Conservation (phyloP, 495 filamentous ascomycete species). For the Penicillium salamii region DNA sequence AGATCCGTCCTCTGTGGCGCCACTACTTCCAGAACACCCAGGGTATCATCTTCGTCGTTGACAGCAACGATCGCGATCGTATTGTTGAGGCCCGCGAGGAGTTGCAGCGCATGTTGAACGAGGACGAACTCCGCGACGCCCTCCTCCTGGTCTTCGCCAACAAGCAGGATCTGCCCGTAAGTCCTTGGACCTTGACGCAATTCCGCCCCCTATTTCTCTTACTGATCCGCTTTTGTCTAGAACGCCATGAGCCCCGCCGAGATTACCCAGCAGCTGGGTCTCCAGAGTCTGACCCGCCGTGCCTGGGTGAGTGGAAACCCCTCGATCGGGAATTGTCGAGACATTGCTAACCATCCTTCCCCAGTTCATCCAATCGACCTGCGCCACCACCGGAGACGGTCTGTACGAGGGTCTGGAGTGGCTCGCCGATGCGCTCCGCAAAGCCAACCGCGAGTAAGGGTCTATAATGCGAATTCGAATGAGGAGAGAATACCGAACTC, state of each 20-base stretch:
- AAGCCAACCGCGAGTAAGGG: conserved; percentile 78
- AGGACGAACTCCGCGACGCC: conserved; percentile 97
- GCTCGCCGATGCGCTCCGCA: conserved; percentile 92
- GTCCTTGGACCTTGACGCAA: too few relatives aligned
- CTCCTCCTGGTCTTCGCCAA: conserved; percentile 98
- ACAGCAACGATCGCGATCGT: conserved; percentile 99
- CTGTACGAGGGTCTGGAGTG: conserved; percentile 99
- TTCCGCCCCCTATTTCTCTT: too few relatives aligned
- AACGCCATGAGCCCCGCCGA: conserved; percentile 99
- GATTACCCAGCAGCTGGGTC: conserved; percentile 99
- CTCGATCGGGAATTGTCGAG: neutral
- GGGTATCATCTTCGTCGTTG: conserved; percentile 99
- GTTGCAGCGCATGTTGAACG: conserved; percentile 99
- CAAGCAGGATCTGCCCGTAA: conserved; percentile 99
- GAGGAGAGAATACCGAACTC: conserved; percentile 39
- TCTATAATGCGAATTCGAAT: conserved; percentile 31
- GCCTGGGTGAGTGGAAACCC: conserved; percentile 77
- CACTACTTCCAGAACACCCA: conserved; percentile 99
- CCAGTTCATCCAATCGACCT: conserved; percentile 99
- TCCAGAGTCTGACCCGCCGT: conserved; percentile 96
- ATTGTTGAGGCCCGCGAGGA: conserved; percentile 98
- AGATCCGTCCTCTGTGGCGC: conserved; percentile 99
- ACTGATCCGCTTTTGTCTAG: conserved; percentile 43
- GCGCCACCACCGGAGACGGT: conserved; percentile 98
- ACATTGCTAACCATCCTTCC: conserved; percentile 17